phyloP scores from a whole-genome alignment of 2,329 filamentous ascomycete species.

The Diaporthe sp. region DNA sequence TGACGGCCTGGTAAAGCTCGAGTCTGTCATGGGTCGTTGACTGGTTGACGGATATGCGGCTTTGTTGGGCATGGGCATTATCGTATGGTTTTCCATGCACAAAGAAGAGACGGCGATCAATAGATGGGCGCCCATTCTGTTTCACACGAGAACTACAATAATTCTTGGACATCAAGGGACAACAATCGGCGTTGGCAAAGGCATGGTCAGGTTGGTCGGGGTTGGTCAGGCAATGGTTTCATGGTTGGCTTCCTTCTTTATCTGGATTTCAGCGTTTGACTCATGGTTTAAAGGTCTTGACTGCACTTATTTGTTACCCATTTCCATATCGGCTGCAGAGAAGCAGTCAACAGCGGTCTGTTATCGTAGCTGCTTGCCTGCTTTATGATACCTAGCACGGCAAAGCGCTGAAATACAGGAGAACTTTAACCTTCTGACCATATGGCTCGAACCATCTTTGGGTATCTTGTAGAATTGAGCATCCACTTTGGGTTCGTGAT shows the following conservation, averaged over 20 bases:
- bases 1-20: background rate
- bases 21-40: too few species aligned
- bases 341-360: slow-evolving; percentile 7
- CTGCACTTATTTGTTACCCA: background rate
- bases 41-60: background rate
- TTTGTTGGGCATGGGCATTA: background rate
- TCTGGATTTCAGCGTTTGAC: slow-evolving; percentile 30
- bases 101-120: slow-evolving; percentile 2
- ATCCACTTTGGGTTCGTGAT: too few species aligned
- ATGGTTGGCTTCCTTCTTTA: slow-evolving; percentile 21
- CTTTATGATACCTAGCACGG: slow-evolving; percentile 29
- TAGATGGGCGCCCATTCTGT: background rate
- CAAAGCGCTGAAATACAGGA: slow-evolving; percentile 30
- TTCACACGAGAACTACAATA: background rate
- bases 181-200: slow-evolving; percentile 21
- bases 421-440: background rate
- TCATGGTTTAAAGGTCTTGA: slow-evolving; percentile 9
- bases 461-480: too few species aligned
- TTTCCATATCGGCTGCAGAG: background rate
- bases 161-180: slow-evolving; percentile 9
- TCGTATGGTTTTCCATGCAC: background rate
- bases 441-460: too few species aligned
- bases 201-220: slow-evolving; percentile 20
- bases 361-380: slow-evolving; percentile 18
- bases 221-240: slow-evolving; percentile 19